Percentiles rank a stretch among this genome's conserved stretches.
Conservation (phyloP, 139 green algal species). For the Astrephomene gubernaculifera region DNA sequence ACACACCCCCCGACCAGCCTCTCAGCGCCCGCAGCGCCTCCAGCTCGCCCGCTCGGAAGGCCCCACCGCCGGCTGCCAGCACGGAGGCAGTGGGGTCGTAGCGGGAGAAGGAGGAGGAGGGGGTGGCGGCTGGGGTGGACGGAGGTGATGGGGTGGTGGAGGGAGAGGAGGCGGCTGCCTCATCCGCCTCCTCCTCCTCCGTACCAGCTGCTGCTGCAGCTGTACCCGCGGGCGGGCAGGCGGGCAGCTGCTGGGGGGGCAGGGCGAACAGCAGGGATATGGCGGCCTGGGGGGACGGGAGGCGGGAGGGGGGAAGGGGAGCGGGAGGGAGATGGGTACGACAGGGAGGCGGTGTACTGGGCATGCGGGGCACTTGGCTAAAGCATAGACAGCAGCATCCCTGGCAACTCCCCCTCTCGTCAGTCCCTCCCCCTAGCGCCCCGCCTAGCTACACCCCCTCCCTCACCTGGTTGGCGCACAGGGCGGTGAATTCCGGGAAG, state of each 20-base stretch:
- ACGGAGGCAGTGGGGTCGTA: not conserved
- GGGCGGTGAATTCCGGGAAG: slow-evolving; percentile 31
- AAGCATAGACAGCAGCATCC: not conserved
- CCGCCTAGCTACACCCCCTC: not conserved
- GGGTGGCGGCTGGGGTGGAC: no score
- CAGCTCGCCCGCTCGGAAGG: not conserved
- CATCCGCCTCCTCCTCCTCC: not conserved
- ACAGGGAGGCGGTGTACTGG: not conserved
- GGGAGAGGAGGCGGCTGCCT: not conserved
- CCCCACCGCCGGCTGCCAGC: slow-evolving; percentile 2
- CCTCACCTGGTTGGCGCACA: not conserved
- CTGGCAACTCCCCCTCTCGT: not conserved
- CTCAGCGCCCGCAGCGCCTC: no score
- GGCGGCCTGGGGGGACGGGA: not conserved
- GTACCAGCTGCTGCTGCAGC: not conserved
- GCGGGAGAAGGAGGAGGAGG: not conserved
- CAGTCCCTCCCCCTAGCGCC: not conserved
- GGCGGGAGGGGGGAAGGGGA: not conserved
- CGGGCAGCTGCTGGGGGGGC: not conserved
- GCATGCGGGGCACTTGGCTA: not conserved
- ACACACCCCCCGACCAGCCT: not conserved
- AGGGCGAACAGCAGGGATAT: slow-evolving; percentile 4
- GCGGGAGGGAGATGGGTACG: not conserved
- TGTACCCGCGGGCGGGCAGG: not conserved
- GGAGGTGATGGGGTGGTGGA: no score